Base-by-base conservation (phyloP, 2,329 filamentous ascomycete genomes). In the Diaporthe eres region DNA sequence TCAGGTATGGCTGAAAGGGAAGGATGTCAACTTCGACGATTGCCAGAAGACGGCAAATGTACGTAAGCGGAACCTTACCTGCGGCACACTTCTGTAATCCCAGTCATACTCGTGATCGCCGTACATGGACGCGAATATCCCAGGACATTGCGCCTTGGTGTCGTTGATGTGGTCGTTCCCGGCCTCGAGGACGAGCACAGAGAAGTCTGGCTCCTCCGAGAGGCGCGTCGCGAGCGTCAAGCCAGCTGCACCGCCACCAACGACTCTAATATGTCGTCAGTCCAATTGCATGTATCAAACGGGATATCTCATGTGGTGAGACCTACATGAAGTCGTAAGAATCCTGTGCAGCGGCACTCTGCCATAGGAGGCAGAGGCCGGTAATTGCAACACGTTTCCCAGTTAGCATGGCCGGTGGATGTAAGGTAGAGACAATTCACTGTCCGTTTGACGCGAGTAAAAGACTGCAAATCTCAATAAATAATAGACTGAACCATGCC, bases 171-270 rank as follows among this genome's bases (percentile, higher is more conserved):
- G 65, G 51, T 70, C 65, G 5, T 28, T 25, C 15, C 65, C 65
- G 34, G 65, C 65, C 47, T 70, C 65, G n/a, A 55, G 65, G 9
- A 70, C 65, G 15, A 70, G 65, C n/a, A 70, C 49, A n/a, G 49
- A 70, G 65, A 70, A 55, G 9, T 39, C 37, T 55, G 47, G 47
- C 34, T 70, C 67, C 47, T 74, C 12, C 1, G 72, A 74, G 5
- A 76, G 72, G 7, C 75, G 75, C 3, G 75, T 75, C 3, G 75
- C 75, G 8, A 75, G 60, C 25, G 75, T 72, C 58, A 76, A 31
- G 31, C 75, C 75, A 4, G 75, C 55, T 12, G 75, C 71, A 17
- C 75, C 75, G 19, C 75, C 75, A 4, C 75, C 75, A 10, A 76
- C 61, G 42, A 76, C 65, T 55, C 65, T 70, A n/a, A 22, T 28